A percentile compares a stretch with the other conserved stretches of the same genome.
Conservation (phyloP, 768 basidiomycete genomes). For the Xerocomus brunneocitrinus region DNA sequence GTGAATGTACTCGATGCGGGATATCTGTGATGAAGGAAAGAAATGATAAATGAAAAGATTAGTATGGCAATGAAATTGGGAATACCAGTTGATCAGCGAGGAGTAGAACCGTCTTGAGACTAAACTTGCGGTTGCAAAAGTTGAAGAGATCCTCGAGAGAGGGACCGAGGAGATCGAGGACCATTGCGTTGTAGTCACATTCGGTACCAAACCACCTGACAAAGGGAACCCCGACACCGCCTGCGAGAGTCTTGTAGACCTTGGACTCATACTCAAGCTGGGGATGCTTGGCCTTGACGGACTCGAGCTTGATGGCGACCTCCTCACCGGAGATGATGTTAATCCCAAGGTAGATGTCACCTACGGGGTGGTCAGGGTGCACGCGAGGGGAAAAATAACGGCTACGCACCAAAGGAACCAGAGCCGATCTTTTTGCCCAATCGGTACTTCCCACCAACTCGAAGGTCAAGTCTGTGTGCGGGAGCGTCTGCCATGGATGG, state of each 20-base stretch:
- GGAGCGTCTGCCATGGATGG: slow-evolving; percentile 68
- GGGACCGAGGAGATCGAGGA: slow-evolving; percentile 91
- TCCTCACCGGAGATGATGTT: slow-evolving; percentile 99
- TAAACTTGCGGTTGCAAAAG: slow-evolving; percentile 97
- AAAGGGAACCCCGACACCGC: slow-evolving; percentile 98
- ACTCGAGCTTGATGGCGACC: slow-evolving; percentile 99
- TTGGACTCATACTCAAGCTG: slow-evolving; percentile 98
- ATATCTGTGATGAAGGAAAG: slow-evolving; percentile 57
- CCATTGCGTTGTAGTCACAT: slow-evolving; percentile 99
- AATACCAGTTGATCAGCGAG: slow-evolving; percentile 91
- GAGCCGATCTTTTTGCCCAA: slow-evolving; percentile 99
- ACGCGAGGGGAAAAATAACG: neutral
- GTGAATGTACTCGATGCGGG: slow-evolving; percentile 98
- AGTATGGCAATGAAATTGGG: rapidly evolving
- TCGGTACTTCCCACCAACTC: slow-evolving; percentile 93
- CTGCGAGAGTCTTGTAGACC: slow-evolving; percentile 96
- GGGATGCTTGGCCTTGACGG: slow-evolving; percentile 99
- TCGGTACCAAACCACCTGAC: slow-evolving; percentile 94
- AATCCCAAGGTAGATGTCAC: slow-evolving; percentile 98
- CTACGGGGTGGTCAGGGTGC: slow-evolving; percentile 37
- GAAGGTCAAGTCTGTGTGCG: slow-evolving; percentile 72
- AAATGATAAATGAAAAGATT: slow-evolving; percentile 40
- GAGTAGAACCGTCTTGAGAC: slow-evolving; percentile 92
- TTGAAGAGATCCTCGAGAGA: slow-evolving; percentile 91
- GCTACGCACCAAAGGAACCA: slow-evolving; percentile 85